Evolutionary conservation across 257 asterid genomes (phyloP).

Genomic region (Scutellaria baicalensis): DNA sequence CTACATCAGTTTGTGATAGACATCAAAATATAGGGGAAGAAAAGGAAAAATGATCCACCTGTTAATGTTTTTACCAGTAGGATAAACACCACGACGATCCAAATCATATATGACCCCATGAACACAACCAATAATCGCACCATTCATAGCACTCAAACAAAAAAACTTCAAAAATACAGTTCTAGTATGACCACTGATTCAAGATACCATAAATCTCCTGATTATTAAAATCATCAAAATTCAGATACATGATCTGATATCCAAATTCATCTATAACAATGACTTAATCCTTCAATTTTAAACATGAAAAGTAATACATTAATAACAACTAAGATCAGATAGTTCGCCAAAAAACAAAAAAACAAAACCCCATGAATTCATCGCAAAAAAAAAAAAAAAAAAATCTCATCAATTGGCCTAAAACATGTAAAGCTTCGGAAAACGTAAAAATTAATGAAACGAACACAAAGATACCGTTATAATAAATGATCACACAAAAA

Average conservation of each 20-base stretch:
- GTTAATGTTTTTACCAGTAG: background rate
- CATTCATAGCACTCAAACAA: background rate
- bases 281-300: background rate
- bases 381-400: background rate
- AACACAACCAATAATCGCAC: background rate
- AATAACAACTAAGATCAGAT: constrained; percentile 2
- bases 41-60: background rate
- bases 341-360: background rate
- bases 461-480: constrained; percentile 18
- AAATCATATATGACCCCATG: background rate
- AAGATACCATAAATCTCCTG: background rate
- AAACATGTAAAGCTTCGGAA: background rate
- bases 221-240: background rate
- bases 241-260: background rate
- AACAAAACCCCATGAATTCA: background rate
- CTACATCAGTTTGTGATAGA: background rate
- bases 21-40: background rate
- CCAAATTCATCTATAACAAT: background rate
- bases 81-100: background rate
- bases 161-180: background rate
- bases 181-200: background rate
- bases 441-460: background rate
- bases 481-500: constrained; percentile 21
- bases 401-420: background rate
- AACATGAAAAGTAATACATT: background rate